Conservation (phyloP, 2,329 filamentous ascomycete species). For the Pseudogymnoascus verrucosus region DNA sequence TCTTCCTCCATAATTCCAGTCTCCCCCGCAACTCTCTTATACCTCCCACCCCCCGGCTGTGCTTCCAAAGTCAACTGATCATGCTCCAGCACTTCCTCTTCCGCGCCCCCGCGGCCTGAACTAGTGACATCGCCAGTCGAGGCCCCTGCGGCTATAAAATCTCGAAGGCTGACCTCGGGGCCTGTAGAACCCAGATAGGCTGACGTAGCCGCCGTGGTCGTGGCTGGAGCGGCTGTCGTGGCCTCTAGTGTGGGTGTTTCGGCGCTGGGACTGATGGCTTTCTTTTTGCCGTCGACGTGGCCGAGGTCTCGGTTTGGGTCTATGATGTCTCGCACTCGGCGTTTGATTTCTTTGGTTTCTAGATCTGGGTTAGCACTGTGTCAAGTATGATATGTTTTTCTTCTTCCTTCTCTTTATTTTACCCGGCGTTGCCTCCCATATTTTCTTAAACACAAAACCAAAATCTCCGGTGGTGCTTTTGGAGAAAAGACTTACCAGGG, state of each 20-base stretch:
- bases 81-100: background rate
- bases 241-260: background rate
- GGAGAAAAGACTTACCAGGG: conserved; percentile 46
- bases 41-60: conserved; percentile 5
- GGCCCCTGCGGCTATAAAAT: background rate
- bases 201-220: background rate
- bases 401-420: background rate
- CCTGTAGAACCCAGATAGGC: background rate
- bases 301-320: conserved; percentile 72
- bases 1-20: background rate
- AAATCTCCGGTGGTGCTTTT: background rate
- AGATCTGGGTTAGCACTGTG: background rate
- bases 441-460: background rate
- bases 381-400: background rate
- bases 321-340: conserved; percentile 72
- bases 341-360: conserved; percentile 86
- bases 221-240: background rate
- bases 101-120: background rate
- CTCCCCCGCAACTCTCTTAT: conserved; percentile 8
- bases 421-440: no score
- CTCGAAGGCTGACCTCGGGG: background rate
- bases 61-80: conserved; percentile 9
- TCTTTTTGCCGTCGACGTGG: conserved; percentile 52
- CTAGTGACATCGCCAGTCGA: background rate
- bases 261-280: background rate